phyloP scores from a whole-genome alignment of 2,329 filamentous ascomycete genomes.

The Colletotrichum theobromicola region DNA sequence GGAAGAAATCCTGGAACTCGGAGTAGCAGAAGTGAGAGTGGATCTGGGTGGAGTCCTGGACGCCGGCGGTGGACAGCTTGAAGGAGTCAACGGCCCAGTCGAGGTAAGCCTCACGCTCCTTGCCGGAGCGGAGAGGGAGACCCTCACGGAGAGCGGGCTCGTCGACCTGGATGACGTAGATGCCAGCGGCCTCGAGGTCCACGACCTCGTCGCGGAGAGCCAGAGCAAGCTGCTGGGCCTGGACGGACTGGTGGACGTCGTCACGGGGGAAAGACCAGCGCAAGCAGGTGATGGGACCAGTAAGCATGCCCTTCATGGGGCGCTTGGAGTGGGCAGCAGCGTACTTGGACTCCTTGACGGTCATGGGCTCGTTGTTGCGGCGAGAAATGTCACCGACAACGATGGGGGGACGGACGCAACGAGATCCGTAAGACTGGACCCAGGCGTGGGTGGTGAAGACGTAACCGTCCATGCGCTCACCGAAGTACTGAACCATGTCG shows the following conservation, averaged over 20 bases:
- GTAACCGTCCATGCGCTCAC: conserved; percentile 95
- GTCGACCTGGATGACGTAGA: conserved; percentile 98
- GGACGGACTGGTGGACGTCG: conserved; percentile 98
- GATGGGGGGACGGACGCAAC: conserved; percentile 97
- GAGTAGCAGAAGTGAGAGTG: conserved; percentile 99
- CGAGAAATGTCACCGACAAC: conserved; percentile 98
- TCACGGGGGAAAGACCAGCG: conserved; percentile 99
- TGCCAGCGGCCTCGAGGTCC: conserved; percentile 95
- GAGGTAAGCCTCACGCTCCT: conserved; percentile 96
- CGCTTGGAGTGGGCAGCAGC: conserved; percentile 95
- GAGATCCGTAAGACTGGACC: conserved; percentile 98
- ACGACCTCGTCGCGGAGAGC: conserved; percentile 98
- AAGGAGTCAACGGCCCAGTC: conserved; percentile 98
- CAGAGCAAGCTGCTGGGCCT: conserved; percentile 98
- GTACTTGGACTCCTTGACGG: conserved; percentile 99
- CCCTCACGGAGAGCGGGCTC: conserved; percentile 99
- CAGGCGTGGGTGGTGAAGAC: conserved; percentile 99
- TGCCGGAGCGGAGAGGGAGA: conserved; percentile 92
- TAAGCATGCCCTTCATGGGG: conserved; percentile 99
- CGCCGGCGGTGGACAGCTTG: conserved; percentile 92
- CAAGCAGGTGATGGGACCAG: conserved; percentile 97
- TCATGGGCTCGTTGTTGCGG: conserved; percentile 82
- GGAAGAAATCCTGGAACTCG: conserved; percentile 99
- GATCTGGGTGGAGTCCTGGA: conserved; percentile 96
- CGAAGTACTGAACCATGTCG: conserved; percentile 99